Base-by-base conservation (phyloP, 495 filamentous ascomycete species). In the Elaphomyces granulatus region DNA sequence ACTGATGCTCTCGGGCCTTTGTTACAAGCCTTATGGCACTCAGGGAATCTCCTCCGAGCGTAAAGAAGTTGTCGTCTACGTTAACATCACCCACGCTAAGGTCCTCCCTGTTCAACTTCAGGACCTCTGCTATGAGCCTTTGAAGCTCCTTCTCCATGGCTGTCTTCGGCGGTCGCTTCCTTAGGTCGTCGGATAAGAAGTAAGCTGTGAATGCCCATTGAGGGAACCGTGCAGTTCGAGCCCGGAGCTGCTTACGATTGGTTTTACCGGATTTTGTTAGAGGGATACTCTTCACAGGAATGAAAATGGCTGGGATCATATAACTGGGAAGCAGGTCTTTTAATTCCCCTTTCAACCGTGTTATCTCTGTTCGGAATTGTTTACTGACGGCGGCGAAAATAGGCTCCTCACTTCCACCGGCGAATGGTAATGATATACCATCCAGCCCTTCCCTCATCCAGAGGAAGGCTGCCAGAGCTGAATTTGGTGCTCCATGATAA, bases 21-120 rank as follows among this genome's bases (percentile, higher is more conserved):
- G 60, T 60, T 0, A 68, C 69, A 1, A 75, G 43, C 50, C 64
- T 65, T 63, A 76, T 75, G 4, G 73, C 71, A 8, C 52, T 55
- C 38, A 77, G 67, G n/a, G 71, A 75, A 46, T 76, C 72, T 14
- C 71, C 73, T 8, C 73, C 73, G 10, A 72, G 58, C 15, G 53
- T 53, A 49, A 75, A 66, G 51, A 77, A 76, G 26, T 41, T 46
- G 30, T 48, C 46, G 12, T 58, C 26, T n/a, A 48, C 18, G 1
- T 45, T 37, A 36, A 60, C 48, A 2, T 39, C 18, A n/a, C n/a
- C n/a, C 14, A 48, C 18, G 1, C 47, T 37, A 36, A 60, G 48
- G 2, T 39, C 18, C 3, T 23, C 63, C 8, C 42, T 28, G 1
- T 49, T 32, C 2, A 45, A 28, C 2, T 36, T 41, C 2, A 56